Evolutionary conservation across 345 rosid genomes (phyloP).

Genomic region (Linum tenue): DNA sequence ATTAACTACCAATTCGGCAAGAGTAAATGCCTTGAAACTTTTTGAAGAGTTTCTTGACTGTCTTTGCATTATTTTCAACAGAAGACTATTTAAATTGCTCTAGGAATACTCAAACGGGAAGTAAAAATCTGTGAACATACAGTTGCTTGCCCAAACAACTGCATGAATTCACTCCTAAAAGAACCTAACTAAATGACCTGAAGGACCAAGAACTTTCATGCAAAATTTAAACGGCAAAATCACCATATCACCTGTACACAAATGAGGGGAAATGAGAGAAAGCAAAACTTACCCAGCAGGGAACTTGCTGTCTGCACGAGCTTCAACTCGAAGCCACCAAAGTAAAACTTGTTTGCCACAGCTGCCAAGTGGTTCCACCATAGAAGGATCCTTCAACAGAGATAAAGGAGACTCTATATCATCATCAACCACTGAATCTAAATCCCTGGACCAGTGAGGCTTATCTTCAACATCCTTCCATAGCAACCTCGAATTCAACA

Average conservation of each 20-base stretch:
- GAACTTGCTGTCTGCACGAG: constrained; percentile 96
- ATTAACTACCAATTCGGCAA: too few relatives aligned
- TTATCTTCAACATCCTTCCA: constrained; percentile 66
- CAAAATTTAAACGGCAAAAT: background rate
- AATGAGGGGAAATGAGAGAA: background rate
- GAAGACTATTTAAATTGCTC: too few relatives aligned
- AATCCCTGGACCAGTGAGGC: constrained; percentile 78
- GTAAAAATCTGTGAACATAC: too few relatives aligned
- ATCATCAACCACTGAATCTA: constrained; percentile 38
- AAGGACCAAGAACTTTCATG: background rate
- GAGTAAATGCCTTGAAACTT: too few relatives aligned
- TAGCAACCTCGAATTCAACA: constrained; percentile 75
- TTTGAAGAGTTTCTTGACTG: too few relatives aligned
- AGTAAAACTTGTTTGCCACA: constrained; percentile 84
- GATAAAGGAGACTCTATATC: constrained; percentile 64
- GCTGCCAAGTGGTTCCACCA: constrained; percentile 91
- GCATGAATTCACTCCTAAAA: too few relatives aligned
- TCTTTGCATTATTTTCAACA: too few relatives aligned
- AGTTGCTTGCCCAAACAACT: too few relatives aligned
- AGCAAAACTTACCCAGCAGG: constrained; percentile 67
- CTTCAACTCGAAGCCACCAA: constrained; percentile 99
- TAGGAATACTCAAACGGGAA: too few relatives aligned
- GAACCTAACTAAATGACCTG: background rate
- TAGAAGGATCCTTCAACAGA: constrained; percentile 54
- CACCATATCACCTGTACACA: background rate